Percentiles rank a stretch among this genome's conserved stretches.
Conservation (phyloP, 257 asterid species). For the Agastache rugosa region DNA sequence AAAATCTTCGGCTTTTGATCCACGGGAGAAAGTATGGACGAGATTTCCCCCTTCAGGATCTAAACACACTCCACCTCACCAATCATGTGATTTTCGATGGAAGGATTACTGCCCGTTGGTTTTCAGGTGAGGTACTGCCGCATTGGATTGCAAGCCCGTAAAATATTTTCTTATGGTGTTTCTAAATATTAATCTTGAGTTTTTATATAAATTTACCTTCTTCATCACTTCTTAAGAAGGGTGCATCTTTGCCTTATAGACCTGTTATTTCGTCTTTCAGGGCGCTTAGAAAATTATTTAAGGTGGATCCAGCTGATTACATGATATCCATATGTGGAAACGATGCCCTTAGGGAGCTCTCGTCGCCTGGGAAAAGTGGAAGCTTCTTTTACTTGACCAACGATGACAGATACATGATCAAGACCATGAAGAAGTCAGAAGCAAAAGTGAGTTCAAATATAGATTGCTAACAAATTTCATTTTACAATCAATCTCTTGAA, state of each 20-base stretch:
- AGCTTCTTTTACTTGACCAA: constrained; percentile 94
- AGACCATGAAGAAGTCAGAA: constrained; percentile 93
- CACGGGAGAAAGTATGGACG: constrained; percentile 88
- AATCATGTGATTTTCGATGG: constrained; percentile 87
- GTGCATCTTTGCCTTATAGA: not conserved
- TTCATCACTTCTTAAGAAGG: not conserved
- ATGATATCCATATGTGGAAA: constrained; percentile 95
- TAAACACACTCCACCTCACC: constrained; percentile 93
- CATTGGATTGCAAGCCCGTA: constrained; percentile 17
- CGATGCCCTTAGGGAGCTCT: constrained; percentile 95
- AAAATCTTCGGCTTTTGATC: constrained; percentile 78
- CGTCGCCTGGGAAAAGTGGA: constrained; percentile 99
- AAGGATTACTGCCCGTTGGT: constrained; percentile 94
- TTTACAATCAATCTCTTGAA: not conserved
- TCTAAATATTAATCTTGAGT: not conserved
- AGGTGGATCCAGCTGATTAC: constrained; percentile 98
- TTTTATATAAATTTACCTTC: not conserved
- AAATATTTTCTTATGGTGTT: not conserved
- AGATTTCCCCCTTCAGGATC: constrained; percentile 90
- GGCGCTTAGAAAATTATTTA: constrained; percentile 78
- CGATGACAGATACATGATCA: constrained; percentile 94
- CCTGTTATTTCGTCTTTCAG: constrained; percentile 47
- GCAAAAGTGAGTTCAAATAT: constrained; percentile 69
- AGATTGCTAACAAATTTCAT: not conserved
- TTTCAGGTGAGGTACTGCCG: constrained; percentile 74